phyloP scores from a whole-genome alignment of 2,329 filamentous ascomycete species.

The Fusarium hostae region DNA sequence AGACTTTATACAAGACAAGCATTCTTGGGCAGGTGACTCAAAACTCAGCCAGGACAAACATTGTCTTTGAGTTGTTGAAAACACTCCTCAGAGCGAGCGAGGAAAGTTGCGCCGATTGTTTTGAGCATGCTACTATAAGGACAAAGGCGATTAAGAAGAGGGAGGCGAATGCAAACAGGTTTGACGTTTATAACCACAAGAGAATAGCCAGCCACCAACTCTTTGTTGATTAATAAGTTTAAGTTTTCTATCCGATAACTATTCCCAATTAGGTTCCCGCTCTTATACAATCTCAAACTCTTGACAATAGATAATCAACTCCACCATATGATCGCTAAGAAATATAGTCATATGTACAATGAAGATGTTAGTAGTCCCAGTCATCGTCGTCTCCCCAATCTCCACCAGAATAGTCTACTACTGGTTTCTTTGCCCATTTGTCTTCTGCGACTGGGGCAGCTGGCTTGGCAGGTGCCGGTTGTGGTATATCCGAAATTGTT shows the following conservation, averaged over 20 bases:
- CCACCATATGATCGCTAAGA: conserved; percentile 24
- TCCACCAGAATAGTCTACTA: conserved; percentile 41
- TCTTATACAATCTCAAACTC: conserved; percentile 16
- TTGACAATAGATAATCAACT: conserved; percentile 6
- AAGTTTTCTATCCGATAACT: conserved; percentile 1
- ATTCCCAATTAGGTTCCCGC: background rate
- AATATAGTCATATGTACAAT: background rate
- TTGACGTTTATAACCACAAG: background rate
- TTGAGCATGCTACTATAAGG: background rate
- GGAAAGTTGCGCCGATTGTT: background rate
- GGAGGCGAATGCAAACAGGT: background rate
- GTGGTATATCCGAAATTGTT: background rate
- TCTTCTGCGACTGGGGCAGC: conserved; percentile 18
- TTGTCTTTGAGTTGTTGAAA: background rate
- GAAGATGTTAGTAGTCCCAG: conserved; percentile 39
- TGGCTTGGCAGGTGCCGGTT: background rate
- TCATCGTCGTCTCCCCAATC: conserved; percentile 45
- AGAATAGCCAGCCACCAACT: background rate
- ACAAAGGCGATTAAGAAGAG: background rate
- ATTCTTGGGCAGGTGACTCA: background rate
- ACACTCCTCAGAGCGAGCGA: background rate
- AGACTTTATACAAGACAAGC: background rate
- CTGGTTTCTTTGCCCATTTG: conserved; percentile 43
- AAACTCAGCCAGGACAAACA: background rate
- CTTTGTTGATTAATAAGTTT: background rate